Base-by-base conservation (phyloP, 164 flowering plant genomes). In the Brasenia schreberi region DNA sequence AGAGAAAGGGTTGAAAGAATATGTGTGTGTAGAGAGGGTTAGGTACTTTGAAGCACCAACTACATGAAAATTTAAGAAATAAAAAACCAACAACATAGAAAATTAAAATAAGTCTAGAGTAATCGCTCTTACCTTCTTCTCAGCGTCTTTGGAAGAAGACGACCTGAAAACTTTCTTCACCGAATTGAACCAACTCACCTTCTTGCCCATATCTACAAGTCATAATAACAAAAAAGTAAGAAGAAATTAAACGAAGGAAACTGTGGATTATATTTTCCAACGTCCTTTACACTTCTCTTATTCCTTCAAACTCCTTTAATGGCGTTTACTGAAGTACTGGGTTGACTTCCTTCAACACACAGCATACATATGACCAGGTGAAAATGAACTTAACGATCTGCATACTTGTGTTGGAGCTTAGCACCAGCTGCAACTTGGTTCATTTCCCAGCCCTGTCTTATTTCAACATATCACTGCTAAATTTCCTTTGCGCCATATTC, bases 151-250 rank as follows among this genome's bases (percentile, higher is more conserved):
- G 18, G 49, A 42, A 18, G 76, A 73, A 11, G 76, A 73, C 12
- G 71, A 66, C 65, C 65, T 75, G 73, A 75, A 75, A 3, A 71
- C 78, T 61, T 43, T 75, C 72, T 66, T 72, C 49, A 74, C 77
- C 9, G 71, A 61, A 1, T 67, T 61, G 43, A 75, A 75, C 78
- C 78, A 75, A 68, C 64, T 69, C 64, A 61, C 65, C 62, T 75
- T 75, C 75, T 72, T 75, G 39, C 75, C 75, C 78, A 75, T 75
- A 7, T 33, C 5, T 39, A 19, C 65, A 19, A 23, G 5, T 11
- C n/a, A 42, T 6, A 4, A 67, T 9, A 19, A 45, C 23, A 62
- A 63, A 61, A 27, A 56, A 1, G 5, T 5, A 10, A 49, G 42
- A 5, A 53, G 53, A 42, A 63, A 6, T 33, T 23, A 7, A 52